Conservation (phyloP, 306 rosid species). For the Corylus heterophylla region DNA sequence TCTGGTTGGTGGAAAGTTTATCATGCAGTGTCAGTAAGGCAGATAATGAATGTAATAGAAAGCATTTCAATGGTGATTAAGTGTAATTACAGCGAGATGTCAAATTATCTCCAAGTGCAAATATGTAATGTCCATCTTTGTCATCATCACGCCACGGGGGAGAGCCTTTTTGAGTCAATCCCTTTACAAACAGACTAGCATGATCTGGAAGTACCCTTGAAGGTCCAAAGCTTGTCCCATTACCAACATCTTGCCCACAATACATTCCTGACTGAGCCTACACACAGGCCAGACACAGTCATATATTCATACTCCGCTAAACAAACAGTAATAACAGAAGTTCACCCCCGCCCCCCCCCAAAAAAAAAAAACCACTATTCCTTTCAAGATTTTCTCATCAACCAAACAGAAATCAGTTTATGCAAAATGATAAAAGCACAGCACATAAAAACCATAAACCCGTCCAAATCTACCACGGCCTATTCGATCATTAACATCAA, state of each 20-base stretch:
- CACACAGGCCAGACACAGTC: constrained; percentile 38
- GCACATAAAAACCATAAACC: constrained; percentile 3
- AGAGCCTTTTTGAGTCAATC: constrained; percentile 55
- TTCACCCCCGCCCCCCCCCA: constrained; percentile 6
- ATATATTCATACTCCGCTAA: constrained; percentile 43
- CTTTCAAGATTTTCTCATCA: constrained; percentile 20
- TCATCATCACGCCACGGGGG: constrained; percentile 87
- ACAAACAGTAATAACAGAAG: constrained; percentile 23
- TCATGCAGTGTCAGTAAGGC: too few relatives aligned
- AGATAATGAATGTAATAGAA: too few relatives aligned
- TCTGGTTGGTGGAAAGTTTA: too few relatives aligned
- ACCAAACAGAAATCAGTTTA: constrained; percentile 17
- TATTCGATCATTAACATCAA: constrained; percentile 11
- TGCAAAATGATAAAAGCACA: constrained; percentile 12
- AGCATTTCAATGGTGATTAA: too few relatives aligned
- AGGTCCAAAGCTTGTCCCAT: constrained; percentile 50
- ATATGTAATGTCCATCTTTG: constrained; percentile 74
- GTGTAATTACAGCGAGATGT: constrained; percentile 57
- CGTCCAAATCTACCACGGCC: not conserved
- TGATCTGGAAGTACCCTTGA: constrained; percentile 45
- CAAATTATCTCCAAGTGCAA: constrained; percentile 58
- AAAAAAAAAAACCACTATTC: constrained; percentile 1
- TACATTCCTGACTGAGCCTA: constrained; percentile 53
- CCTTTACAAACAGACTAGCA: constrained; percentile 24
- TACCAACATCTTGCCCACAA: constrained; percentile 52